A percentile compares a stretch with the other conserved stretches of the same genome.
These are phyloP conservation scores for Anacardium occidentale DNA, from an alignment of 345 rosid species.

Conservation along the genomic window DNA sequence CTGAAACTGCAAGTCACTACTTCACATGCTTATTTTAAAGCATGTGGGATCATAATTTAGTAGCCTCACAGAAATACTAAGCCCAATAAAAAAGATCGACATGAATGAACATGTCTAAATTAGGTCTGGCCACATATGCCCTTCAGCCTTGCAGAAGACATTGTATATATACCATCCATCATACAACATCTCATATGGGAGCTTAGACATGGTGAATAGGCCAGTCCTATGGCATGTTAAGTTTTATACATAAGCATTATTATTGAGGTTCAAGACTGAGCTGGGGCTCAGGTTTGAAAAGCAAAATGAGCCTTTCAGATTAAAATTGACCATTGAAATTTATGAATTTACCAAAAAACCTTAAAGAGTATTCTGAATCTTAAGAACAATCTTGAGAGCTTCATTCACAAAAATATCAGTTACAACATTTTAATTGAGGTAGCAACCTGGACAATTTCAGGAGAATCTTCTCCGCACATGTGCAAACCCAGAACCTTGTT, in stretches of 20 bases:
- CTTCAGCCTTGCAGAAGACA: not conserved
- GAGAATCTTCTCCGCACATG: constrained; percentile 93
- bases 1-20: not conserved
- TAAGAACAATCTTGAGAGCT: not conserved
- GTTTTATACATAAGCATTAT: not conserved
- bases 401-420: not conserved
- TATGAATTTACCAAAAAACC: not conserved
- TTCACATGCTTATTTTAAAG: constrained; percentile 2
- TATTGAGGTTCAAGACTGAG: not conserved
- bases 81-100: not conserved
- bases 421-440: constrained; percentile 4
- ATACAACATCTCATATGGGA: not conserved
- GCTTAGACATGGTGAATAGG: not conserved
- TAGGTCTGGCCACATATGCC: not conserved
- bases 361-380: not conserved
- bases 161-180: not conserved
- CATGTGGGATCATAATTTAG: not conserved
- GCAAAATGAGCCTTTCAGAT: not conserved
- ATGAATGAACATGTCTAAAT: not conserved
- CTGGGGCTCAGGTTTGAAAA: not conserved
- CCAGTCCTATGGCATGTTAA: not conserved
- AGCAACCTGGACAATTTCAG: constrained; percentile 80
- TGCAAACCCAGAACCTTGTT: constrained; percentile 73
- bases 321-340: not conserved
- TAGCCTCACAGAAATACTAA: not conserved